phyloP scores from a whole-genome alignment of 2,329 filamentous ascomycete genomes.

The Zasmidium citrigriseum region DNA sequence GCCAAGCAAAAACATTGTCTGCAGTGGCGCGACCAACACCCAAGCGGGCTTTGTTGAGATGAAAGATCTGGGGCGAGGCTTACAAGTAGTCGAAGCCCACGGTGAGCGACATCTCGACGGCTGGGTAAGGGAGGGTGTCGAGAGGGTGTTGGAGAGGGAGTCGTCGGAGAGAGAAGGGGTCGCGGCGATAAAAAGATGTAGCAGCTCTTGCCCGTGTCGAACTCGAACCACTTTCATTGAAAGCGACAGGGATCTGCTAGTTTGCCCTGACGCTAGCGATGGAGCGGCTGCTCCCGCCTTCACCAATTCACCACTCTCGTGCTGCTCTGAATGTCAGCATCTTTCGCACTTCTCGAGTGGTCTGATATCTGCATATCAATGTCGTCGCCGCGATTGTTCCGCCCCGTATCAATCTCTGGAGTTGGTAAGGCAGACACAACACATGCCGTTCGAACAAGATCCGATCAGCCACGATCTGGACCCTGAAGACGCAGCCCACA shows the following conservation, averaged over 20 bases:
- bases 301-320: background rate
- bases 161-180: too few relatives aligned
- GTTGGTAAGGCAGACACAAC: too few relatives aligned
- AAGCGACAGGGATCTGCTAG: too few relatives aligned
- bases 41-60: background rate
- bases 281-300: too few relatives aligned
- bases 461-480: background rate
- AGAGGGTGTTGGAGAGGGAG: too few relatives aligned
- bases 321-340: background rate
- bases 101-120: too few relatives aligned
- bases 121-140: too few relatives aligned
- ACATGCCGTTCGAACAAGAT: background rate
- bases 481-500: background rate
- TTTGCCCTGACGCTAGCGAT: too few relatives aligned
- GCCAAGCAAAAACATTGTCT: background rate
- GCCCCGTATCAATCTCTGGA: background rate
- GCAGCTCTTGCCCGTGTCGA: too few relatives aligned
- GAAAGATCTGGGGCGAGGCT: slow-evolving; percentile 11
- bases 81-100: slow-evolving; percentile 27
- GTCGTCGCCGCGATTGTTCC: background rate
- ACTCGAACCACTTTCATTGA: too few relatives aligned
- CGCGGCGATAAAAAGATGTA: too few relatives aligned
- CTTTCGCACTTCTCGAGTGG: background rate
- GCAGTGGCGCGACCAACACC: background rate
- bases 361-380: background rate